A percentile compares a stretch with the other conserved stretches of the same genome.
Evolutionary conservation across 78 protist genomes (phyloP).

Genomic region (Goniomonas avonlea): DNA sequence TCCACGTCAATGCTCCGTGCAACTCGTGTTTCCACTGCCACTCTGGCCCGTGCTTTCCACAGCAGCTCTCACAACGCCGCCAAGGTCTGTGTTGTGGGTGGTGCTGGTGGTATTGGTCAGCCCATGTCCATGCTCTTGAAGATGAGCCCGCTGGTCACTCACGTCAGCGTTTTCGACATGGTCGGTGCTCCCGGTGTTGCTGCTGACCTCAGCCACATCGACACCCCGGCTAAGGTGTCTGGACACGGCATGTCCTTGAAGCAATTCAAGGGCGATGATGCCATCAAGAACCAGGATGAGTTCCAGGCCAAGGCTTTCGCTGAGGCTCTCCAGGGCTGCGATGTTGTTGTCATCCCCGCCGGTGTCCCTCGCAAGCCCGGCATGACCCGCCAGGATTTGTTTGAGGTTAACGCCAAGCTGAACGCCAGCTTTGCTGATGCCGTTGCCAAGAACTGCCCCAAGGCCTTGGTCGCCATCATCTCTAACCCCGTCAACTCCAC

Average conservation of each 20-base stretch:
- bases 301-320: conserved; percentile 23
- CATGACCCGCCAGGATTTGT: conserved; percentile 67
- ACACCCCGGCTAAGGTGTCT: neutral
- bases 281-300: neutral
- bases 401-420: conserved; percentile 70
- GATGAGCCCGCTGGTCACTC: conserved; percentile 32
- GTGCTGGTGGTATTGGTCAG: conserved; percentile 83
- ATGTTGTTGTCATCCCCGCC: conserved; percentile 74
- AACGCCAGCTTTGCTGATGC: conserved; percentile 58
- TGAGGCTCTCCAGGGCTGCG: conserved; percentile 47
- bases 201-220: conserved; percentile 67
- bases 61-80: too few relatives aligned
- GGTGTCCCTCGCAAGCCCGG: conserved; percentile 91
- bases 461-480: conserved; percentile 60
- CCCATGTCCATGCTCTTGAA: conserved; percentile 71
- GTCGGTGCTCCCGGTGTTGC: conserved; percentile 66
- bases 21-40: too few relatives aligned
- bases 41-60: too few relatives aligned
- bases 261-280: too few relatives aligned
- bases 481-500: conserved; percentile 81
- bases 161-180: conserved; percentile 63
- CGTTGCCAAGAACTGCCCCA: conserved; percentile 63
- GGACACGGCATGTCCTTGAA: neutral
- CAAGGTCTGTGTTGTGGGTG: conserved; percentile 73
- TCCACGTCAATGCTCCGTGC: too few relatives aligned